Conservation (phyloP, 1,139 yeast genomes). For the Blastobotrys apis region DNA sequence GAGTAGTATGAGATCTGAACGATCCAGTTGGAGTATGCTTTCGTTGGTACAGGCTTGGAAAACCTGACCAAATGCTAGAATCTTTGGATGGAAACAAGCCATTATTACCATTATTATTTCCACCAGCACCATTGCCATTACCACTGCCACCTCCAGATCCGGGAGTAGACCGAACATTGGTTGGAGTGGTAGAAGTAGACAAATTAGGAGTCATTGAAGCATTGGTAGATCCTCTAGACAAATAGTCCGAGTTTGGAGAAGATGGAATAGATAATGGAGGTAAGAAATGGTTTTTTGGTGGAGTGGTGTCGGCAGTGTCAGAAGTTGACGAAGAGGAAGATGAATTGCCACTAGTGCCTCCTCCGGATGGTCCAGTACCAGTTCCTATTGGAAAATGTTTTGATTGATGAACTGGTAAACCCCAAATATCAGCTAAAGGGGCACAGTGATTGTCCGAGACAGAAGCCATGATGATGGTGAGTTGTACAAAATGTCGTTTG, state of each 20-base stretch:
- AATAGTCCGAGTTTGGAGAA: constrained; percentile 12
- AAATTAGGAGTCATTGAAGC: constrained; percentile 14
- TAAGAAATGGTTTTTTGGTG: constrained; percentile 11
- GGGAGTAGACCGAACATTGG: constrained; percentile 9
- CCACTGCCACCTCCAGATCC: constrained; percentile 3
- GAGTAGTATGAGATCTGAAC: constrained; percentile 18
- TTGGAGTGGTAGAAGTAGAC: constrained; percentile 19
- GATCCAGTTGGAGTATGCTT: constrained; percentile 10
- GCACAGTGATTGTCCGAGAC: constrained; percentile 21
- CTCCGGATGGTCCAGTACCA: constrained; percentile 3
- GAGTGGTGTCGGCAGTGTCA: constrained; percentile 8
- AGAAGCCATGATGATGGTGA: constrained; percentile 11
- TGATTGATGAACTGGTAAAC: constrained; percentile 23
- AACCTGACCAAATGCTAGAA: constrained; percentile 18
- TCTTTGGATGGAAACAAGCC: constrained; percentile 15
- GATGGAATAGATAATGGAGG: constrained; percentile 16
- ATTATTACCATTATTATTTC: background rate
- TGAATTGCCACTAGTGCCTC: background rate
- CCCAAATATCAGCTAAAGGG: constrained; percentile 32
- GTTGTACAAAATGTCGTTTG: background rate
- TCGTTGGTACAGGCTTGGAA: constrained; percentile 14
- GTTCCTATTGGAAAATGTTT: constrained; percentile 16
- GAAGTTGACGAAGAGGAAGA: background rate
- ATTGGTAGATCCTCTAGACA: constrained; percentile 3
- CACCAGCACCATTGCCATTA: background rate